Evolutionary conservation across 495 filamentous ascomycete genomes (phyloP).

Genomic region (Aspergillus sparsus): DNA sequence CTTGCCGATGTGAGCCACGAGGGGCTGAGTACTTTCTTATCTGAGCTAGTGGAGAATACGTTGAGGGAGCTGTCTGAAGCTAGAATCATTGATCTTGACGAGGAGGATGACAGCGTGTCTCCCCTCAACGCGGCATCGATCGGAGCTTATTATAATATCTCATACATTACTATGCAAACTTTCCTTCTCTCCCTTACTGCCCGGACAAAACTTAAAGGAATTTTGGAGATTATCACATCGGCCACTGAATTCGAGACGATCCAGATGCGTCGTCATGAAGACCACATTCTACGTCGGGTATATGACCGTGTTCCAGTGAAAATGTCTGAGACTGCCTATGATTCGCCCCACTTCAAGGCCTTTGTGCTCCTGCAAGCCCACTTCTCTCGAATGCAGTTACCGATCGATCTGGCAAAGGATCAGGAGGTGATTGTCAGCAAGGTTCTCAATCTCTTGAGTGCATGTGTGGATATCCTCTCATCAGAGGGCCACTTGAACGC

Average conservation of each 20-base stretch:
- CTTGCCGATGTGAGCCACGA: conserved; percentile 87
- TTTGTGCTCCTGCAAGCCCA: conserved; percentile 96
- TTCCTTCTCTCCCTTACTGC: conserved; percentile 92
- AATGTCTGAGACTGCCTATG: conserved; percentile 80
- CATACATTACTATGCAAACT: conserved; percentile 99
- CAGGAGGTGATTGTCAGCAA: conserved; percentile 87
- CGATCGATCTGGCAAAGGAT: conserved; percentile 95
- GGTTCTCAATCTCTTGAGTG: conserved; percentile 84
- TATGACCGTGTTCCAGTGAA: conserved; percentile 96
- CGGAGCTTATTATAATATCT: conserved; percentile 98
- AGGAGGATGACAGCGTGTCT: conserved; percentile 89
- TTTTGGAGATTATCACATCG: conserved; percentile 95
- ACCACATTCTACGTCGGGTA: conserved; percentile 81
- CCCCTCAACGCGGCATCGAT: conserved; percentile 97
- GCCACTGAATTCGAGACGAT: conserved; percentile 95
- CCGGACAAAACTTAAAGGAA: conserved; percentile 90
- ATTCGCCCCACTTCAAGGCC: conserved; percentile 97
- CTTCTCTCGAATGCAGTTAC: conserved; percentile 95
- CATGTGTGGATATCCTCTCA: conserved; percentile 90
- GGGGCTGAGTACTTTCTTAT: conserved; percentile 89
- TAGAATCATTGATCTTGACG: conserved; percentile 95
- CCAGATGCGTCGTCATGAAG: conserved; percentile 92
- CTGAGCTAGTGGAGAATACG: conserved; percentile 91
- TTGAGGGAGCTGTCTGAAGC: conserved; percentile 89
- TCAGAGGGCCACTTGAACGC: conserved; percentile 96